Evolutionary conservation across 495 filamentous ascomycete species (phyloP).

Genomic region (Talaromyces liani): DNA sequence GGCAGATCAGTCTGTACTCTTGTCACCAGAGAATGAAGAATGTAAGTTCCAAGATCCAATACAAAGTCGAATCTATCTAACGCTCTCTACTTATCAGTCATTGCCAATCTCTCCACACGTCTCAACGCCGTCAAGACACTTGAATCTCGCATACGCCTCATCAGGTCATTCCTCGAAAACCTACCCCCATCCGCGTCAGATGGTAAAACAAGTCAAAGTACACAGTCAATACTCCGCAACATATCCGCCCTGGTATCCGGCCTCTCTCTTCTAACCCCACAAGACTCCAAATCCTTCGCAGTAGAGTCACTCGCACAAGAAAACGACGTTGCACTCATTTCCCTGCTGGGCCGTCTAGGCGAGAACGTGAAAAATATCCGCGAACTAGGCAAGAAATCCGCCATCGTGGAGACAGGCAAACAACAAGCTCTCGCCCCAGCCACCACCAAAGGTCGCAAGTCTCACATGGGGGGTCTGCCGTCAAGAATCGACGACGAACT

Average conservation of each 20-base stretch:
- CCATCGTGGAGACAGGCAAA: slow-evolving; percentile 48
- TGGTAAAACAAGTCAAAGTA: slow-evolving; percentile 22
- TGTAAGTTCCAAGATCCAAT: slow-evolving; percentile 27
- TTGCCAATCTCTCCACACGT: slow-evolving; percentile 71
- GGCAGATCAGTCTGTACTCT: slow-evolving; percentile 32
- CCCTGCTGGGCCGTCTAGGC: slow-evolving; percentile 61
- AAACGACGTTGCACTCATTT: slow-evolving; percentile 70
- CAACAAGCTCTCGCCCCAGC: slow-evolving; percentile 11
- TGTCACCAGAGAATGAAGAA: slow-evolving; percentile 78
- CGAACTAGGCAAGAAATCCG: slow-evolving; percentile 66
- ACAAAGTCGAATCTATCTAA: slow-evolving; percentile 11
- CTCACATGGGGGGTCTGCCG: slow-evolving; percentile 15
- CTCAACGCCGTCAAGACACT: slow-evolving; percentile 89
- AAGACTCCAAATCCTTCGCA: slow-evolving; percentile 48
- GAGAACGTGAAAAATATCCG: slow-evolving; percentile 57
- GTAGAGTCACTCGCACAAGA: slow-evolving; percentile 60
- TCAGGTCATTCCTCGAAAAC: slow-evolving; percentile 70
- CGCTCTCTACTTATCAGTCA: slow-evolving; percentile 33
- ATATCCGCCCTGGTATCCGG: slow-evolving; percentile 48
- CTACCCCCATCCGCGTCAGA: slow-evolving; percentile 58
- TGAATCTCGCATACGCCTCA: slow-evolving; percentile 71
- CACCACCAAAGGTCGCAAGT: slow-evolving; percentile 14
- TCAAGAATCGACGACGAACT: slow-evolving; percentile 24
- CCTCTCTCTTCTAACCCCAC: slow-evolving; percentile 44
- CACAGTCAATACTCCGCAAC: slow-evolving; percentile 49